These are phyloP conservation scores for Hyphodiscus hymeniophilus DNA, from an alignment of 495 filamentous ascomycete species.

Conservation along the genomic window DNA sequence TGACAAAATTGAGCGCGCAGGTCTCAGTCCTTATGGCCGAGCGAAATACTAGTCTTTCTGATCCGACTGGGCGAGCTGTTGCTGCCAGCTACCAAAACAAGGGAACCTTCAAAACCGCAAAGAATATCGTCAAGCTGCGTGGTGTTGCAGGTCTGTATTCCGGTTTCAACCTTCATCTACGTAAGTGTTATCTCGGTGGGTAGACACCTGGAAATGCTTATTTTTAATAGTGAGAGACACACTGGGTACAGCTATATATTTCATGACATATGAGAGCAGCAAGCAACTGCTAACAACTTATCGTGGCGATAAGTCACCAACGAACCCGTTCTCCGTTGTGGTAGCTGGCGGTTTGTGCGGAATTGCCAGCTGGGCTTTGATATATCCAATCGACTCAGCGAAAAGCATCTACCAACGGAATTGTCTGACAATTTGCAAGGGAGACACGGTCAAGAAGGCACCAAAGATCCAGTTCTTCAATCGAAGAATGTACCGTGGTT, in stretches of 20 bases:
- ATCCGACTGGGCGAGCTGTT: slow-evolving; percentile 41
- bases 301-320: slow-evolving; percentile 55
- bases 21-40: slow-evolving; percentile 75
- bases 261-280: slow-evolving; percentile 81
- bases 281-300: slow-evolving; percentile 78
- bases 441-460: slow-evolving; percentile 41
- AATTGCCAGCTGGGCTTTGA: slow-evolving; percentile 72
- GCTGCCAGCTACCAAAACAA: slow-evolving; percentile 68
- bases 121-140: slow-evolving; percentile 68
- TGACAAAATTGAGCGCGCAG: slow-evolving; percentile 89
- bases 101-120: slow-evolving; percentile 71
- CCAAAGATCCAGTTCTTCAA: slow-evolving; percentile 69
- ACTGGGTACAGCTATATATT: slow-evolving; percentile 83
- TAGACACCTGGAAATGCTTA: slow-evolving; percentile 8
- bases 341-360: slow-evolving; percentile 71
- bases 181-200: slow-evolving; percentile 36
- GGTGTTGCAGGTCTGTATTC: slow-evolving; percentile 78
- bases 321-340: slow-evolving; percentile 64
- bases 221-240: slow-evolving; percentile 61
- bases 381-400: slow-evolving; percentile 76
- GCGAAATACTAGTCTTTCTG: slow-evolving; percentile 49
- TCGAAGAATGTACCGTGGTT: slow-evolving; percentile 63
- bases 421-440: slow-evolving; percentile 57
- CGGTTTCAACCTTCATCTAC: slow-evolving; percentile 73
- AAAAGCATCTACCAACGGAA: slow-evolving; percentile 80